Percentiles rank a stretch among this genome's conserved stretches.
These are phyloP conservation scores for Colletotrichum ledebouriae DNA, from an alignment of 2,329 filamentous ascomycete species.

Conservation along the genomic window DNA sequence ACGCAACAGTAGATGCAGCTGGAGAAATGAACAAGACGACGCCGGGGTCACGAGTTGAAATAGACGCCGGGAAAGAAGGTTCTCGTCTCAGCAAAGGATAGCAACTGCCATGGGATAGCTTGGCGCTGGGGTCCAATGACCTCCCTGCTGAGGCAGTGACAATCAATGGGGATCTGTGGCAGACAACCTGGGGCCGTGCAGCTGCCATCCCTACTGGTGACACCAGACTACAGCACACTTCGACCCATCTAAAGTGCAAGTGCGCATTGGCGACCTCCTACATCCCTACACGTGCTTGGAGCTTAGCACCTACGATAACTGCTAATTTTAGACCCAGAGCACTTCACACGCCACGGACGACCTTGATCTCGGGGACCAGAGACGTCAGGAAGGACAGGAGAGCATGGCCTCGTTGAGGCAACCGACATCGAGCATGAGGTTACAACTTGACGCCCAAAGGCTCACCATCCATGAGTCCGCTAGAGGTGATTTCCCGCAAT, in stretches of 20 bases:
- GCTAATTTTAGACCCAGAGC: conserved; percentile 23
- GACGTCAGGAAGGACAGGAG: not conserved
- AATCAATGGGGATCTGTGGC: conserved; percentile 26
- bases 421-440: not conserved
- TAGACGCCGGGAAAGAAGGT: conserved; percentile 28
- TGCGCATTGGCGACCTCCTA: conserved; percentile 9
- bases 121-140: conserved; percentile 22
- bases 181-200: conserved; percentile 20
- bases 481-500: conserved; percentile 7
- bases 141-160: conserved; percentile 33
- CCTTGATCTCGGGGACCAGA: conserved; percentile 3
- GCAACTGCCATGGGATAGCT: conserved; percentile 10
- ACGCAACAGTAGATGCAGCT: not conserved
- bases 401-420: not conserved
- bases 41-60: conserved; percentile 32
- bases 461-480: not conserved
- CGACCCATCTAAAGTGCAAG: conserved; percentile 11
- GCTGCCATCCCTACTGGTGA: conserved; percentile 34
- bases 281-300: conserved; percentile 20
- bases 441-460: not conserved
- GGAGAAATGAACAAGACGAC: not conserved
- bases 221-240: conserved; percentile 18
- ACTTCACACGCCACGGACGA: conserved; percentile 20
- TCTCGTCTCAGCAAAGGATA: conserved; percentile 36
- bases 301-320: conserved; percentile 21